phyloP scores from a whole-genome alignment of 1,139 yeast species.

The Yamadazyma spencermartinsiae region DNA sequence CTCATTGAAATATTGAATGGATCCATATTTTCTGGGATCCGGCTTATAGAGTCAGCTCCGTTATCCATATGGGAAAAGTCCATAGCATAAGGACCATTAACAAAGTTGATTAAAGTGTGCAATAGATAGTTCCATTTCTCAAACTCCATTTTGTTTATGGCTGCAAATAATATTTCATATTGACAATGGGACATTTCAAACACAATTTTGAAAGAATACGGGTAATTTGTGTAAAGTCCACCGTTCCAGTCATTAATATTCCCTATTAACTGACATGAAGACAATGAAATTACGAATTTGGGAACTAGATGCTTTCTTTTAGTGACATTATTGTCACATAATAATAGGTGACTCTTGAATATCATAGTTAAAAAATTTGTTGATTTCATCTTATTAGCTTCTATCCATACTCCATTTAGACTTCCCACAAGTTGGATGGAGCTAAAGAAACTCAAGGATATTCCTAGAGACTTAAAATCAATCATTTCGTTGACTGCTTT shows the following conservation, averaged over 20 bases:
- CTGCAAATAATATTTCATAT: conserved; percentile 48
- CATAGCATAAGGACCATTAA: conserved; percentile 43
- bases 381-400: conserved; percentile 16
- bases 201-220: conserved; percentile 38
- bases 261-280: conserved; percentile 28
- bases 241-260: conserved; percentile 26
- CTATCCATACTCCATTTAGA: conserved; percentile 40
- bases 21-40: conserved; percentile 7
- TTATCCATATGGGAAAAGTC: conserved; percentile 25
- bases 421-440: conserved; percentile 41
- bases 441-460: conserved; percentile 37
- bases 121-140: conserved; percentile 43
- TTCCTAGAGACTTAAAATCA: conserved; percentile 2
- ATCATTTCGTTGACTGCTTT: conserved; percentile 3
- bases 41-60: conserved; percentile 5
- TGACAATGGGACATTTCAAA: conserved; percentile 44
- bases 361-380: conserved; percentile 40
- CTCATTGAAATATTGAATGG: conserved; percentile 15
- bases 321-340: conserved; percentile 17
- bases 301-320: conserved; percentile 27
- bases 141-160: conserved; percentile 34
- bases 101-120: conserved; percentile 30
- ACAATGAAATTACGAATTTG: conserved; percentile 50
- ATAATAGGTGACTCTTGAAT: conserved; percentile 52
- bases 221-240: conserved; percentile 38